Base-by-base conservation (phyloP, 495 filamentous ascomycete genomes). In the Penicillium waksmanii region DNA sequence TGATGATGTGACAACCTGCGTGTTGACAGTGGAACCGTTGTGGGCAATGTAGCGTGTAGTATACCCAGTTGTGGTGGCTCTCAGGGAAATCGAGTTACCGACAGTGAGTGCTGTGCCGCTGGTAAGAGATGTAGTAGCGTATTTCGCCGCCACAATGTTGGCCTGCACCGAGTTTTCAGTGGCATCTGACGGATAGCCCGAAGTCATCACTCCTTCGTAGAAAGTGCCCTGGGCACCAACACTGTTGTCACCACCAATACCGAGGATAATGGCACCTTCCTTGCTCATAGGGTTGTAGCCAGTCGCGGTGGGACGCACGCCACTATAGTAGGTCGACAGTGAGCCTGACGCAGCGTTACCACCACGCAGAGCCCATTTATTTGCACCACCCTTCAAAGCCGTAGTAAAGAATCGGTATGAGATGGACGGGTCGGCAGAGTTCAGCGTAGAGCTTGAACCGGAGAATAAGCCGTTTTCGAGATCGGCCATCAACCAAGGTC, bases 401-500 rank as follows among this genome's bases (percentile, higher is more conserved):
- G 83, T 68, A 31, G 77, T 84, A 58, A 84, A 51, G 62, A 86
- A 86, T 0, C 84, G 79, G 57, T 66, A 76, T 21, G 73, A 70
- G 53, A 83, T 66, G 0, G 82, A 77, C 31, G 80, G 77, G 58
- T 85, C 78, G 9, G 49, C 73, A 3, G 72, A 18, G 61, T 85
- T 86, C 43, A 73, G 52, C 3, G 44, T 56, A 21, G 71, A 18
- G 62, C 63, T 78, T 1, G 11, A 5, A 18, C 82, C 82, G 17
- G 83, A 84, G 77, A 85, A 86, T 43, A 86, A 65, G 18, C 77
- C 77, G 57, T 85, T 85, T 73, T 86, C 83, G 1, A 86, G 73
- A 77, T 86, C 84, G 33, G 80, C 84, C 83, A 85, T 85, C 61
- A 86, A 50, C 84, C 84, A 86, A 27, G 83, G 84, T 0, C 84